Evolutionary conservation across 352 stramenopile species (phyloP).

Genomic region (Phytophthora pini): DNA sequence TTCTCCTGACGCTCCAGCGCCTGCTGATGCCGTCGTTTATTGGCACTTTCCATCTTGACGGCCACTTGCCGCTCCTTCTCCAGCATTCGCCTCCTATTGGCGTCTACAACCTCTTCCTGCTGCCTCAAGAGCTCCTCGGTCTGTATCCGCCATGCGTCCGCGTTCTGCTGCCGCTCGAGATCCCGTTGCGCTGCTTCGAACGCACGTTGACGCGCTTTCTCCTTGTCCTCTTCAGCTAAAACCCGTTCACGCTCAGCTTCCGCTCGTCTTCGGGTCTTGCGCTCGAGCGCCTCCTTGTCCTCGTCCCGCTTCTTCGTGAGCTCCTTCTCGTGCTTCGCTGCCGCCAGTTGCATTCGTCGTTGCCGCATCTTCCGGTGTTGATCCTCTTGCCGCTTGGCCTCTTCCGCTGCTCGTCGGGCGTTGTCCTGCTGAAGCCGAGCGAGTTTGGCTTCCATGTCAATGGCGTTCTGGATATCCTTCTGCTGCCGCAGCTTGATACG

Average conservation of each 20-base stretch:
- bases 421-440: conserved; percentile 74
- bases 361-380: conserved; percentile 59
- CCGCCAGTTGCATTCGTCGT: conserved; percentile 54
- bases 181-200: conserved; percentile 58
- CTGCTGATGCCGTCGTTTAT: conserved; percentile 56
- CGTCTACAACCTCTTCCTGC: conserved; percentile 62
- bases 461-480: conserved; percentile 74
- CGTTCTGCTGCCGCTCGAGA: conserved; percentile 62
- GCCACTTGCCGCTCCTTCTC: conserved; percentile 71
- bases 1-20: conserved; percentile 61
- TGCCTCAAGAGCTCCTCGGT: conserved; percentile 69
- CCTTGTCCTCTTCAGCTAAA: conserved; percentile 50
- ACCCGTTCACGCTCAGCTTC: conserved; percentile 62
- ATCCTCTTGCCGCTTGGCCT: conserved; percentile 63
- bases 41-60: conserved; percentile 67
- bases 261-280: conserved; percentile 38
- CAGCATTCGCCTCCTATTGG: conserved; percentile 60
- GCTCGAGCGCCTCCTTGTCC: conserved; percentile 56
- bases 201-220: conserved; percentile 43
- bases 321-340: conserved; percentile 67
- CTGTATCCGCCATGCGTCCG: conserved; percentile 71
- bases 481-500: conserved; percentile 77
- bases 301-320: conserved; percentile 69
- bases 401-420: conserved; percentile 53
- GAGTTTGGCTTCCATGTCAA: conserved; percentile 81